phyloP scores from a whole-genome alignment of 371 early-diverging fungal species.

The Mortierella sp. region DNA sequence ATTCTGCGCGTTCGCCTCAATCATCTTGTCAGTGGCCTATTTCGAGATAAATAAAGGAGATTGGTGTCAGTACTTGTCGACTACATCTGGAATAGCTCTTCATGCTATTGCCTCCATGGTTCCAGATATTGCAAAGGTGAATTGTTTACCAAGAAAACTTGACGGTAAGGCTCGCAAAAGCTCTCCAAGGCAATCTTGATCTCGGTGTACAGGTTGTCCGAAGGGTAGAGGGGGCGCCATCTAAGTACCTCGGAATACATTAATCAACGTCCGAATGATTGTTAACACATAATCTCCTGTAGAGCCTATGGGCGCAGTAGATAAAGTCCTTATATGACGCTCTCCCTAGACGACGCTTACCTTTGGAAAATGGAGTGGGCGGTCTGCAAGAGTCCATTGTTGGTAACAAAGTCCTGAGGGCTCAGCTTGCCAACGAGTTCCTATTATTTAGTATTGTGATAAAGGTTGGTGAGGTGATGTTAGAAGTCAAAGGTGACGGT shows the following conservation, averaged over 20 bases:
- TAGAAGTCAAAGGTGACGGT: not conserved
- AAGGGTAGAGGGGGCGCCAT: conserved; percentile 90
- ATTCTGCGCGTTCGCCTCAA: conserved; percentile 78
- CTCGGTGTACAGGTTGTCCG: conserved; percentile 84
- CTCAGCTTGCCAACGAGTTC: conserved; percentile 85
- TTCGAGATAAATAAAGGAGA: not conserved
- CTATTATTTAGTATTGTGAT: conserved; percentile 49
- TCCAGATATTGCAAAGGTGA: not conserved
- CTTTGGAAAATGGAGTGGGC: conserved; percentile 95
- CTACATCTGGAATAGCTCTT: not conserved
- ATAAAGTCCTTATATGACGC: not conserved
- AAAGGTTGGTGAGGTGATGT: not conserved
- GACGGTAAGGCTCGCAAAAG: conserved; percentile 87
- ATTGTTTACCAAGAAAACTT: conserved; percentile 79
- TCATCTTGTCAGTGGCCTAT: conserved; percentile 85
- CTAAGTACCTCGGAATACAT: conserved; percentile 56
- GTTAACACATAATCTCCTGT: not conserved
- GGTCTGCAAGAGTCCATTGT: conserved; percentile 93
- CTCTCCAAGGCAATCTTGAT: conserved; percentile 93
- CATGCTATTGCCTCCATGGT: not conserved
- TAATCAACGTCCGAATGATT: not conserved
- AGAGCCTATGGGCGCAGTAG: not conserved
- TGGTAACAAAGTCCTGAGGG: conserved; percentile 82
- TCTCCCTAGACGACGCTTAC: conserved; percentile 48
- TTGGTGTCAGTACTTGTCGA: not conserved